Evolutionary conservation across 2,329 filamentous ascomycete species (phyloP), one percentile per base, ranked within the genome.

Genomic region (Stachybotrys elegans): DNA sequence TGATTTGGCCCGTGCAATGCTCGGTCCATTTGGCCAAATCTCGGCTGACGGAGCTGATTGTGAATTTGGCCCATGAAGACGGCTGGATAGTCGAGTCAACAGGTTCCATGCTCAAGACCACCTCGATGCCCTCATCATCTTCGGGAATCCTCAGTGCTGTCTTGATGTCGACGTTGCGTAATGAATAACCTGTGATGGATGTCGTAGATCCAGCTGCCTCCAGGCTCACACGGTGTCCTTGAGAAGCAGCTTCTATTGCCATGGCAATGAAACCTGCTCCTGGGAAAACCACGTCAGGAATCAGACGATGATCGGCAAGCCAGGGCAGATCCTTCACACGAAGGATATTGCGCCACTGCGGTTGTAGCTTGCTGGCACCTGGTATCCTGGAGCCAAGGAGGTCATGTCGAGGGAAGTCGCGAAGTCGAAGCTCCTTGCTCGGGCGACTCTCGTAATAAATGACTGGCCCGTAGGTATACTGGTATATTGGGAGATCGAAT

Each of bases 371-470:
- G 5, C 22, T 19, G 20, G 17, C 17, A 3, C 43, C 43, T 2
- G 29, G 23, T 5, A 44, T 19, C 5, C 13, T 20, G 11, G 23
- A 23, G 5, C 51, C 51, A 5, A 53, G 48, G 2, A 53, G 36
- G 25, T 53, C 50, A 6, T 49, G 43, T 1, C 48, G 42, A 4
- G 44, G 49, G 32, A 45, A 40, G 22, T 43, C 34, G 11, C 44
- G 42, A 2, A 46, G 44, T 8, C 51, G 42, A 36, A 47, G 44
- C 36, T 53, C 48, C 11, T 43, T 48, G 43, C 42, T 49, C 14
- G 43, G 27, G 4, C 44, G 40, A 22, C 36, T 43, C 29, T 47
- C 44, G 27, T 34, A 14, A 12, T 29, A 37, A n/a, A 23, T n/a
- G 7, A 41, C n/a, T 9, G 22, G 36, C 8, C 35, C 23, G 17